A percentile compares a stretch with the other conserved stretches of the same genome.
phyloP scores from a whole-genome alignment of 805 yeast species.

The Saccharomycopsis fermentans region DNA sequence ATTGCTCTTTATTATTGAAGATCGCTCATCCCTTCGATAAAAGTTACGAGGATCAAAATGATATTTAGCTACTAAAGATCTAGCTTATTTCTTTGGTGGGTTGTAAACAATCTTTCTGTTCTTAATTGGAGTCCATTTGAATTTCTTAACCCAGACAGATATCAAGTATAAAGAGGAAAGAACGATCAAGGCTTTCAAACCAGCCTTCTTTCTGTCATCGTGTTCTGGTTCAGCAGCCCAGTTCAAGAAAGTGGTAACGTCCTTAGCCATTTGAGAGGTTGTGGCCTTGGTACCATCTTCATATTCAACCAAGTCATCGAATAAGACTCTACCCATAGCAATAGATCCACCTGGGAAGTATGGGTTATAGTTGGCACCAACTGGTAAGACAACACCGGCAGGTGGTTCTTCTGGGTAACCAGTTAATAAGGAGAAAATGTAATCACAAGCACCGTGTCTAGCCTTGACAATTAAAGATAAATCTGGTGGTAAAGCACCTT shows the following conservation, averaged over 20 bases:
- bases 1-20: not conserved
- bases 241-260: conserved; percentile 88
- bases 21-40: too few relatives aligned
- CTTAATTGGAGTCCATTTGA: conserved; percentile 96
- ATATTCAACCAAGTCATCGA: conserved; percentile 94
- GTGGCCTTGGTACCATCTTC: conserved; percentile 99
- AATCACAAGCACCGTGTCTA: conserved; percentile 96
- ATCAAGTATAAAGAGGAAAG: conserved; percentile 69
- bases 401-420: conserved; percentile 99
- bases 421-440: conserved; percentile 87
- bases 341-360: conserved; percentile 99
- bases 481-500: conserved; percentile 98
- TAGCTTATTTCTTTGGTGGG: conserved; percentile 64
- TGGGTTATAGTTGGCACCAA: conserved; percentile 96
- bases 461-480: conserved; percentile 95
- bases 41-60: not conserved
- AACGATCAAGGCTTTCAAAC: conserved; percentile 83
- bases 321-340: conserved; percentile 98
- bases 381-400: conserved; percentile 89
- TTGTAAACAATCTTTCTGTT: conserved; percentile 86
- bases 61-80: not conserved
- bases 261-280: conserved; percentile 98
- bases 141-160: conserved; percentile 88
- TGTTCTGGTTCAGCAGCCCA: conserved; percentile 99
- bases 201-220: conserved; percentile 94